phyloP scores from a whole-genome alignment of 805 yeast species.

The Clavispora santaluciae region DNA sequence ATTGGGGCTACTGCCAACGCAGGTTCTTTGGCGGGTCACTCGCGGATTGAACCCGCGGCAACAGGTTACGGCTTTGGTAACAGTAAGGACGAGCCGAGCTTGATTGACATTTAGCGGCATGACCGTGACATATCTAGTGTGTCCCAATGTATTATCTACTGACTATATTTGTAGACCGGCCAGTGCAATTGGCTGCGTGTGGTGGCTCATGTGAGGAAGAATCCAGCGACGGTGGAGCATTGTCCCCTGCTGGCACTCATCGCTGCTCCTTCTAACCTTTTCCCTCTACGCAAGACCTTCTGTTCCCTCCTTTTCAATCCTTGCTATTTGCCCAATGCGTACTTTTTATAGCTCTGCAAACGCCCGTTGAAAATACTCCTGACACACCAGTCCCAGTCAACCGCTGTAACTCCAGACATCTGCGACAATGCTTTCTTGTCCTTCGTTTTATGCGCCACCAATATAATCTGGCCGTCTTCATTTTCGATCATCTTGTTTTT shows the following conservation, averaged over 20 bases:
- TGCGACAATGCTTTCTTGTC: conserved; percentile 20
- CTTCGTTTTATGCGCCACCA: conserved; percentile 32
- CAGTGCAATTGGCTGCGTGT: too few species aligned
- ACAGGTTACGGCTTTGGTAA: conserved; percentile 97
- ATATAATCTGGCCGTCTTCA: conserved; percentile 14
- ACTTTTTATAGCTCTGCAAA: conserved; percentile 3
- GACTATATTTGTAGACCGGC: too few species aligned
- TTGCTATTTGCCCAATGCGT: not conserved
- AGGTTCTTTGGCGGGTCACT: conserved; percentile 28
- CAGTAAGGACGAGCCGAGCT: conserved; percentile 47
- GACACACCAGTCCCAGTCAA: conserved; percentile 67
- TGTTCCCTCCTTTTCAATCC: too few species aligned
- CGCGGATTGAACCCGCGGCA: conserved; percentile 65
- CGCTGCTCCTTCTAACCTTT: too few species aligned
- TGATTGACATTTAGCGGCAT: conserved; percentile 36
- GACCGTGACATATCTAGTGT: too few species aligned
- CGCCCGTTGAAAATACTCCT: conserved; percentile 43
- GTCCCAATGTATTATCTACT: too few species aligned
- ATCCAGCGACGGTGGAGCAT: too few species aligned
- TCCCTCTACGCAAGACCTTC: too few species aligned
- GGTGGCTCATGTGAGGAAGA: too few species aligned
- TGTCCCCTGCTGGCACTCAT: too few species aligned
- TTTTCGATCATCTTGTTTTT: conserved; percentile 13
- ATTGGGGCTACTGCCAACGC: conserved; percentile 31
- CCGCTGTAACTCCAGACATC: conserved; percentile 26